Evolutionary conservation across 1,284 basidiomycete species (phyloP), one percentile per base, ranked within the genome.

Genomic region (Inonotus hispidus): DNA sequence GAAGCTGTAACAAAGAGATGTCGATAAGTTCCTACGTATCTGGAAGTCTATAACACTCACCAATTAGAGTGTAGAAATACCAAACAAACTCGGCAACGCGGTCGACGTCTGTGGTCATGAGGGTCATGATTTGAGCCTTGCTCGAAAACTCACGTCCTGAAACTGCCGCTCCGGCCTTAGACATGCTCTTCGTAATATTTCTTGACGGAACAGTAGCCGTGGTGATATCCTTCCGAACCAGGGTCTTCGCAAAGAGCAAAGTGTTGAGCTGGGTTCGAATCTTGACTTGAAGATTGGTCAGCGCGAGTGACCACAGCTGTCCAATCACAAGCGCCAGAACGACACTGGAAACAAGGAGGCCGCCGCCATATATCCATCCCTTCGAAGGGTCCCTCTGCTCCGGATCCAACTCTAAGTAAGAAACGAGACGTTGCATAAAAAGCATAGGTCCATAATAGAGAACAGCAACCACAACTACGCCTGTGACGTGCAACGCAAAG

Each of bases 61-160:
- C 82, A 60, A 88, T 74, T 45, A 88, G 76, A 1, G 84, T 76
- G 68, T 88, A 92, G 61, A 88, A 68, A 70, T 93, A 90, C 84
- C 86, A 92, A 2, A 86, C 77, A 69, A 94, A 92, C 60, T 95
- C 90, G 70, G 87, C 84, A 63, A 95, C 87, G 63, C 93, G 83
- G 71, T 96, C 93, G 39, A 94, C 92, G 66, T 97, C 94, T 6
- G 92, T 92, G 2, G 92, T 93, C 87, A 90, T 90, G 25, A 90
- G 77, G 11, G 85, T 91, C 86, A 94, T 91, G 67, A 95, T 87
- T 74, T 95, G 92, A 7, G 90, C 88, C 73, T 96, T 96, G 69
- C 87, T 93, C 10, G 85, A 90, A 68, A 96, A 92, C 49, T 88
- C 87, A 54, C 84, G 83, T 52, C 90, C 89, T 10, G 89, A 84